These are phyloP conservation scores for Tuber melanosporum DNA, from an alignment of 495 filamentous ascomycete genomes.

Conservation along the genomic window DNA sequence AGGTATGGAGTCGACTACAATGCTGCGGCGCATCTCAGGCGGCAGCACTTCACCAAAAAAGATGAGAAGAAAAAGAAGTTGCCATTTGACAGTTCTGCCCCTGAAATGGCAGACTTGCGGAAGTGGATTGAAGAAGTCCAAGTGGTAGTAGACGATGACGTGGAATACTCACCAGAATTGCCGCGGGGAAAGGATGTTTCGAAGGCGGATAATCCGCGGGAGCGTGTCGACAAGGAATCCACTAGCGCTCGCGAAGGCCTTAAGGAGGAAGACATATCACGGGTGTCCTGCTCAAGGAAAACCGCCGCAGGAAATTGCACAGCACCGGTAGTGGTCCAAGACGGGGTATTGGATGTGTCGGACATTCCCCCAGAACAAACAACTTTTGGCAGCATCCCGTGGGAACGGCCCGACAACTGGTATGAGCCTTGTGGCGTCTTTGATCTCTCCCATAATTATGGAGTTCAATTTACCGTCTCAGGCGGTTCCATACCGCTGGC, in stretches of 20 bases:
- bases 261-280: not conserved
- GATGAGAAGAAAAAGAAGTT: conserved; percentile 50
- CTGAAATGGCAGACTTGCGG: conserved; percentile 26
- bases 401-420: not conserved
- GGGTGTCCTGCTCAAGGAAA: not conserved
- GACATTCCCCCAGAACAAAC: not conserved
- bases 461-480: not conserved
- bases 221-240: not conserved
- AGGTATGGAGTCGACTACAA: conserved; percentile 92
- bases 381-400: not conserved
- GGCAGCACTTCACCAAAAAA: conserved; percentile 71
- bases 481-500: not conserved
- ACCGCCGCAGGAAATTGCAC: not conserved
- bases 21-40: conserved; percentile 81
- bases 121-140: conserved; percentile 31
- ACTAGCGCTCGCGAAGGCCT: not conserved
- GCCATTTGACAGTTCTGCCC: conserved; percentile 9
- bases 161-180: not conserved
- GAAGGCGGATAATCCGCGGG: not conserved
- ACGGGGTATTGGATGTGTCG: not conserved
- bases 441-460: not conserved
- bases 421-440: not conserved
- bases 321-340: not conserved
- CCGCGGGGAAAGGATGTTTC: not conserved
- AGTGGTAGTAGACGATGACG: conserved; percentile 2